phyloP scores from a whole-genome alignment of 2,329 filamentous ascomycete genomes.

The Nemania diffusa region DNA sequence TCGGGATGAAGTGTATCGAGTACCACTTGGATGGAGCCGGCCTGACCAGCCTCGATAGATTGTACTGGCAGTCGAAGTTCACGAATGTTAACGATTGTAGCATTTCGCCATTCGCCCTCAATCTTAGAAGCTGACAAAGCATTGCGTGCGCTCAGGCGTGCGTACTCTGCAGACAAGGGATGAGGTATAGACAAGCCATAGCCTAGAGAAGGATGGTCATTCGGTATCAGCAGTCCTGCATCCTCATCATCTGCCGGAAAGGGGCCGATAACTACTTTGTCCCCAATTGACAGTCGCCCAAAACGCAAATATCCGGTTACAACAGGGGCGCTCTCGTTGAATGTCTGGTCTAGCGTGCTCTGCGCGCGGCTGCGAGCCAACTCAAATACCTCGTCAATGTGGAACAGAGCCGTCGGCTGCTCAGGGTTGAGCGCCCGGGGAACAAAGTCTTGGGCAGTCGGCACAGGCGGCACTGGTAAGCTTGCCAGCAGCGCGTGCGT shows the following conservation, averaged over 20 bases:
- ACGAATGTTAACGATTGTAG: constrained; percentile 84
- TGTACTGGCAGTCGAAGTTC: constrained; percentile 87
- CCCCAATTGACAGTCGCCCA: constrained; percentile 80
- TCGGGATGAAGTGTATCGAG: constrained; percentile 57
- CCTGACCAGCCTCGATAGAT: constrained; percentile 80
- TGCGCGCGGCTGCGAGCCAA: constrained; percentile 71
- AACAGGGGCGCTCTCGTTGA: constrained; percentile 61
- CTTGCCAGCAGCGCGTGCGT: constrained; percentile 83
- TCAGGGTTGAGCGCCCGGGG: constrained; percentile 67
- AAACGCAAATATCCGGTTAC: constrained; percentile 87
- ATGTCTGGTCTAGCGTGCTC: constrained; percentile 41
- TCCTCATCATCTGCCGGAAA: constrained; percentile 70
- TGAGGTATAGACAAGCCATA: constrained; percentile 64
- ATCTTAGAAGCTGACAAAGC: constrained; percentile 62
- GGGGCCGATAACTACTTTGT: constrained; percentile 82
- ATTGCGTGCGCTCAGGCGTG: constrained; percentile 63
- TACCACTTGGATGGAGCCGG: constrained; percentile 86
- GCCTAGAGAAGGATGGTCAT: constrained; percentile 59
- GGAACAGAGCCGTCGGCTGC: constrained; percentile 76
- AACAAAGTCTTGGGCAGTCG: constrained; percentile 65
- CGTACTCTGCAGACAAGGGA: constrained; percentile 63
- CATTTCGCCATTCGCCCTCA: constrained; percentile 80
- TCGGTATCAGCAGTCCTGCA: constrained; percentile 53
- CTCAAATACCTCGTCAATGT: constrained; percentile 90
- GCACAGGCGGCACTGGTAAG: constrained; percentile 73